phyloP scores from a whole-genome alignment of 2,329 filamentous ascomycete species.

The Hypomyces rosellus region DNA sequence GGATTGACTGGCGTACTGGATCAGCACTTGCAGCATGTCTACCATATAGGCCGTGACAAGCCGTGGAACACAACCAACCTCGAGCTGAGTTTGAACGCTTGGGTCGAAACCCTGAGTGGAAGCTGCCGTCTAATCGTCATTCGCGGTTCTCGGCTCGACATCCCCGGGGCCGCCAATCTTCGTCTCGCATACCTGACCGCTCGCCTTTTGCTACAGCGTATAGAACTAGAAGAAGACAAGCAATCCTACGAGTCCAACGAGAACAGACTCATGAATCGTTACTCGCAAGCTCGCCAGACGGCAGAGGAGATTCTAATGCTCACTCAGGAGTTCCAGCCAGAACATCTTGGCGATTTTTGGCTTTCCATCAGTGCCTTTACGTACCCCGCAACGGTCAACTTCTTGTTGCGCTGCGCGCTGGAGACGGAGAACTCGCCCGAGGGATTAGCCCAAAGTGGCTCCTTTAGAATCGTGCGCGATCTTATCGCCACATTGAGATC shows the following conservation, averaged over 20 bases:
- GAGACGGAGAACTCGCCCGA: constrained; percentile 33
- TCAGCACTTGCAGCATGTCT: constrained; percentile 27
- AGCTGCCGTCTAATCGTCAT: constrained; percentile 34
- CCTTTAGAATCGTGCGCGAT: constrained; percentile 37
- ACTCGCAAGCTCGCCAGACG: constrained; percentile 36
- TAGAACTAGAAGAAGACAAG: constrained; percentile 38
- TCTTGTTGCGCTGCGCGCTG: constrained; percentile 42
- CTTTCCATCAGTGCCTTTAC: constrained; percentile 41
- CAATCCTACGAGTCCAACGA: constrained; percentile 17
- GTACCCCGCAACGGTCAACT: constrained; percentile 43
- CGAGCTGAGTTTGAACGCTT: constrained; percentile 34
- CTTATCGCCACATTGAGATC: constrained; percentile 33
- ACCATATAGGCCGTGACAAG: constrained; percentile 26
- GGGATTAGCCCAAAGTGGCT: constrained; percentile 30
- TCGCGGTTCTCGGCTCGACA: constrained; percentile 33
- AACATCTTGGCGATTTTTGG: constrained; percentile 45
- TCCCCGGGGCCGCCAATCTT: constrained; percentile 44
- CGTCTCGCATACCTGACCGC: constrained; percentile 44
- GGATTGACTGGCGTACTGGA: constrained; percentile 36
- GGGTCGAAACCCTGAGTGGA: constrained; percentile 37
- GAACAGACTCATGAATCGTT: constrained; percentile 23
- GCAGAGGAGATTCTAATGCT: constrained; percentile 45
- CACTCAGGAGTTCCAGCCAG: constrained; percentile 37
- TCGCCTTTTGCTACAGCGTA: constrained; percentile 39
- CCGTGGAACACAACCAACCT: constrained; percentile 24